phyloP scores from a whole-genome alignment of 225 moss, liverwort and hornwort genomes.

The Takakia lepidozioides region DNA sequence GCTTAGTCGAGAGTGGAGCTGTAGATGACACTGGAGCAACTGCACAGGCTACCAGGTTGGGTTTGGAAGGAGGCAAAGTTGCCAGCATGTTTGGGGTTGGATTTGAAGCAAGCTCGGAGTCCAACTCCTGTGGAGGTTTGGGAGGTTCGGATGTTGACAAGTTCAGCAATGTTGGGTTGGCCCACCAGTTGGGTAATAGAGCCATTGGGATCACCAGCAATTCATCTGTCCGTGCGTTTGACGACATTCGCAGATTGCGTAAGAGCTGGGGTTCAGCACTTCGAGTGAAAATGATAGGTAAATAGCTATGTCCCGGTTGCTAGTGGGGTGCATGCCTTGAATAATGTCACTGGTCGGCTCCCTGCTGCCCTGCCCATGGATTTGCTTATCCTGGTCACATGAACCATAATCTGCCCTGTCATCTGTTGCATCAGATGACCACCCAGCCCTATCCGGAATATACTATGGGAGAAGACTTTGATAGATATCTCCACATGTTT shows the following conservation, averaged over 20 bases:
- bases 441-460: too few relatives aligned
- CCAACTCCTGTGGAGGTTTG: neutral
- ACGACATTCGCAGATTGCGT: constrained; percentile 56
- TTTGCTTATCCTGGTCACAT: too few relatives aligned
- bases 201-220: too few relatives aligned
- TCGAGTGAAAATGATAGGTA: constrained; percentile 52
- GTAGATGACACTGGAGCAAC: neutral
- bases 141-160: constrained; percentile 7
- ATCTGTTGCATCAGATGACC: too few relatives aligned
- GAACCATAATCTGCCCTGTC: too few relatives aligned
- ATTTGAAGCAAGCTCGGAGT: constrained; percentile 5
- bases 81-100: constrained; percentile 23
- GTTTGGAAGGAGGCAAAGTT: constrained; percentile 16
- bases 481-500: too few relatives aligned
- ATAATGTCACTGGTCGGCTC: too few relatives aligned
- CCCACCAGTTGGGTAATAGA: constrained; percentile 15
- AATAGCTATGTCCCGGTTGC: too few relatives aligned
- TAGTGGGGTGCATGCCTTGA: too few relatives aligned
- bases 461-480: too few relatives aligned
- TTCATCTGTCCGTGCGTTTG: constrained; percentile 56
- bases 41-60: neutral
- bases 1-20: neutral
- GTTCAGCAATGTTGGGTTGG: constrained; percentile 18
- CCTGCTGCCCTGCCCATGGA: too few relatives aligned
- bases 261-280: constrained; percentile 94